Conservation (phyloP, 192 early-diverging fungal genomes). For the Backusella macrospora region DNA sequence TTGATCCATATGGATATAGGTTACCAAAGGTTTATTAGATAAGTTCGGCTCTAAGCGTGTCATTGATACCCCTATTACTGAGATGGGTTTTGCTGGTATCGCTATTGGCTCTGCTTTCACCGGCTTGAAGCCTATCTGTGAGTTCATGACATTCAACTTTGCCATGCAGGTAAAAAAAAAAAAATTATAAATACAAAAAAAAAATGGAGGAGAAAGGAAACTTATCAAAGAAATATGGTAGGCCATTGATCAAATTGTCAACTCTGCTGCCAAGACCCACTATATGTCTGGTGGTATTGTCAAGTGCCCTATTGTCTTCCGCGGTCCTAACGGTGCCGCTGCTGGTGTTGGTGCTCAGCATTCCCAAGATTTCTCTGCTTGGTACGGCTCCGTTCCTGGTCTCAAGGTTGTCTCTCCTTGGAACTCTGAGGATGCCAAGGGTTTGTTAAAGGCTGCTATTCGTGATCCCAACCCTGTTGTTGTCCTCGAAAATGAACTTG, state of each 20-base stretch:
- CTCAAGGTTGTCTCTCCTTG: conserved; percentile 97
- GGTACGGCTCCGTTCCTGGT: conserved; percentile 97
- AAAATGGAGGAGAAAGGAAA: background rate
- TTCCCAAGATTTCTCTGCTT: conserved; percentile 97
- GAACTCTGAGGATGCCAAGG: conserved; percentile 96
- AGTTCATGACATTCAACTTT: conserved; percentile 99
- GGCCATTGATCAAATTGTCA: conserved; percentile 98
- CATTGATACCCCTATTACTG: conserved; percentile 98
- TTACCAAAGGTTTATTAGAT: conserved; percentile 94
- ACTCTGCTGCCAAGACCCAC: conserved; percentile 97
- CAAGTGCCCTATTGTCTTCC: conserved; percentile 94
- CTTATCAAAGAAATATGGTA: conserved; percentile 25
- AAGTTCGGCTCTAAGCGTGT: conserved; percentile 97
- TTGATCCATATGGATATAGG: conserved; percentile 50
- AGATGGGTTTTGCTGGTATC: conserved; percentile 96
- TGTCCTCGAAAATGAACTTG: conserved; percentile 95
- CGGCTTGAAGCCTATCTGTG: conserved; percentile 95
- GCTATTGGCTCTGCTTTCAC: conserved; percentile 93
- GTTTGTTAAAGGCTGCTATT: conserved; percentile 97
- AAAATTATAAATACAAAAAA: background rate
- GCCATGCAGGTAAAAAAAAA: conserved; percentile 85
- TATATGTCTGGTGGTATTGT: conserved; percentile 96
- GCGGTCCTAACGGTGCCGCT: conserved; percentile 98
- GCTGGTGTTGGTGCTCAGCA: conserved; percentile 98
- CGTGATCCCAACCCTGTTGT: conserved; percentile 98